Base-by-base conservation (phyloP, 768 basidiomycete genomes). In the Phylloporus rhodoxanthus region DNA sequence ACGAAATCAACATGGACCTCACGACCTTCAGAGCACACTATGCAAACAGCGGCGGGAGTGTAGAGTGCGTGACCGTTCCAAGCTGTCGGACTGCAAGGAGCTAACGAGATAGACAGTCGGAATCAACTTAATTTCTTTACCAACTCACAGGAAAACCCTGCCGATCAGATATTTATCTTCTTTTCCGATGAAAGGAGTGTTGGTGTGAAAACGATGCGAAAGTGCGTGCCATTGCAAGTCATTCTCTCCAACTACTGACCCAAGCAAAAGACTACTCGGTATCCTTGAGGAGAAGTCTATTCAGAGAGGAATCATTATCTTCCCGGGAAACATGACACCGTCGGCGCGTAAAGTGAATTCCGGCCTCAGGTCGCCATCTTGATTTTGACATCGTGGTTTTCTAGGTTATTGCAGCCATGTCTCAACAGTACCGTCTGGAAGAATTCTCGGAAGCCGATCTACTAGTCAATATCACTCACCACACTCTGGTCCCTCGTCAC, bases 381-480 rank as follows among this genome's bases (percentile, higher is more conserved):
- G 32, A 49, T 14, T 33, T n/a, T 41, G 32, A 47, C 30, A 55
- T 42, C 29, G 13, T 2, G 17, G 17, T 47, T 54, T 48, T 46
- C 8, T 52, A 98, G 95, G 90, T 96, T 50, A 91, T 99, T 56
- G 81, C 84, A 38, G 91, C 88, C 15, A 91, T 98, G 87, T 78
- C 87, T 28, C 71, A 78, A 6, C 82, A 89, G 59, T 97, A 87
- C 71, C 80, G 82, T 45, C 77, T 99, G 30, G 96, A 98, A 66
- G 94, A 96, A 59, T 99, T 98, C 67, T 88, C 93, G 17, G 96
- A 98, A 70, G 82, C 93, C 10, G 95, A 97, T 68, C 74, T 99
- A 15, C 78, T 98, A 6, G 96, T 99, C 56, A 99, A 99, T 70
- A 98, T 99, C 62, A 92, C 91, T 5, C 87, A 92, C 61, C 96